These are phyloP conservation scores for Fraxinus velutina DNA, from an alignment of 305 asterid species.

Conservation along the genomic window DNA sequence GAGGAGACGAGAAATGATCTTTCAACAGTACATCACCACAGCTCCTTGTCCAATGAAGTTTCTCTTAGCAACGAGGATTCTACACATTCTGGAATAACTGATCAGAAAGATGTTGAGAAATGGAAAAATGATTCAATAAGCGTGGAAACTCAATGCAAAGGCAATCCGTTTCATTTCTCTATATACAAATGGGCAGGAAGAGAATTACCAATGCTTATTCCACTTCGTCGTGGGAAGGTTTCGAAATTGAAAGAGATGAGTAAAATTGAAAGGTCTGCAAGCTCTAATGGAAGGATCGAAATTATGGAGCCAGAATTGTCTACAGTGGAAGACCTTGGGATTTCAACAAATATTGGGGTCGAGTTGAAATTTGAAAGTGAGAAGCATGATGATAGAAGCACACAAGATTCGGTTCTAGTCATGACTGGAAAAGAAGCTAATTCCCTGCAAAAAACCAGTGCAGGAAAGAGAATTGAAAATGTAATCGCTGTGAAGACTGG, in stretches of 20 bases:
- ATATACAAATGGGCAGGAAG: conserved; percentile 83
- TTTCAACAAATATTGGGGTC: conserved; percentile 15
- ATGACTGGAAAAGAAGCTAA: conserved; percentile 23
- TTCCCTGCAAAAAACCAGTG: conserved; percentile 21
- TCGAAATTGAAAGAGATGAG: conserved; percentile 27
- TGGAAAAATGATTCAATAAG: conserved; percentile 22
- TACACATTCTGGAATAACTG: conserved; percentile 22
- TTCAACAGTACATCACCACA: conserved; percentile 28
- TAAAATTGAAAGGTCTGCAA: conserved; percentile 29
- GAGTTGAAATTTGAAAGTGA: conserved; percentile 14
- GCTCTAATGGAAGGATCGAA: conserved; percentile 40
- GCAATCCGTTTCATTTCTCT: conserved; percentile 72
- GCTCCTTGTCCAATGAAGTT: conserved; percentile 44
- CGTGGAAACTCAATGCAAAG: conserved; percentile 22
- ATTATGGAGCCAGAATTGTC: conserved; percentile 14
- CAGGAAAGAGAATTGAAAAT: conserved; percentile 22
- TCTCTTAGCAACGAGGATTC: conserved; percentile 34
- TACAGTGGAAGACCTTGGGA: conserved; percentile 3
- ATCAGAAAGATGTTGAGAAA: conserved; percentile 27
- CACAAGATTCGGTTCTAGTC: conserved; percentile 1
- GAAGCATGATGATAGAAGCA: conserved; percentile 21
- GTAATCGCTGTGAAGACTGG: conserved; percentile 17
- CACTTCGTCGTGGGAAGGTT: conserved; percentile 33
- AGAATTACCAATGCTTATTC: conserved; percentile 54
- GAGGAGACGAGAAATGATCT: conserved; percentile 31